Base-by-base conservation (phyloP, 2,329 filamentous ascomycete genomes). In the Curvularia spicifera region DNA sequence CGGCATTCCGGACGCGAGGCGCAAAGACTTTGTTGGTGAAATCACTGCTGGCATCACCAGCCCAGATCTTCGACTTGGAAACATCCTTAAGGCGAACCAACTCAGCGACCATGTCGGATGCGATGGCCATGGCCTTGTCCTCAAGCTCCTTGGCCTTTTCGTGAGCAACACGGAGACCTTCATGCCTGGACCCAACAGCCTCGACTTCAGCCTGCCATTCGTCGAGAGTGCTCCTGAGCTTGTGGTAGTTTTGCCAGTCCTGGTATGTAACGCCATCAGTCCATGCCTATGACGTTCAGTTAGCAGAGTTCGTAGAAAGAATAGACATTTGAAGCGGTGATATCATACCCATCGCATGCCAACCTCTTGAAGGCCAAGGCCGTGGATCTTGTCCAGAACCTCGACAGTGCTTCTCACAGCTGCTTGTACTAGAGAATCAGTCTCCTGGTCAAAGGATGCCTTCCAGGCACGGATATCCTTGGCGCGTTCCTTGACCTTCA, bases 231-330 rank as follows among this genome's bases (percentile, higher is more conserved):
- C 85, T 86, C 80, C 91, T 96, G 57, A 99, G 82, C 59, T 91
- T 87, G 75, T 98, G 93, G 73, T 97, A 99, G 75, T 94, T 95
- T 59, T 89, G 87, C 95, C 95, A 99, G 76, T 99, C 93, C 76
- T 96, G 93, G 82, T 99, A 97, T 1, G 94, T 96, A 60, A 99
- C 86, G 31, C 92, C 92, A 57, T 98, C 93, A 80, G 93, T 95
- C 89, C 91, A 96, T 12, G 94, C 93, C 56, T 58, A 35, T 7
- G n/a, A 22, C 33, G 9, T 13, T 20, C 20, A n/a, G 46, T 58
- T 47, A 58, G 56, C 40, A 31, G 20, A 8, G 35, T 9, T 35
- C 35, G 20, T n/a, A 37, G 6, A 18, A 22, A 10, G 31, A 8
- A 29, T 9, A 8, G 13, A 24, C 20, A 5, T 20, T 29, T 20